These are phyloP conservation scores for Calonectria hawksworthii DNA, from an alignment of 2,329 filamentous ascomycete species.

Conservation along the genomic window DNA sequence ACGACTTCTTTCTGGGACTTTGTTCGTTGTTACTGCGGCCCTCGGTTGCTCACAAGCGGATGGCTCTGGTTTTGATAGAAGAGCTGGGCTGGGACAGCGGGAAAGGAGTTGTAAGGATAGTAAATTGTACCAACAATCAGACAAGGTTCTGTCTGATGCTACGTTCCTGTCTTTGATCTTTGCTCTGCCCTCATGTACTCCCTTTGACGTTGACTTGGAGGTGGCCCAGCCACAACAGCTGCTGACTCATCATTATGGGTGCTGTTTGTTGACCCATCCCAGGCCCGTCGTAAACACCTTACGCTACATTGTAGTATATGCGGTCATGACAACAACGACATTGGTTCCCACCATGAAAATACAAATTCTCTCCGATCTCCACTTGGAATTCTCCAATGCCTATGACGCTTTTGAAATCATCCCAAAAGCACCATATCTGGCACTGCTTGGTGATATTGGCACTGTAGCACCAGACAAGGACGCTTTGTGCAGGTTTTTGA, in stretches of 20 bases:
- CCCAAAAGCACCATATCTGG: conserved; percentile 64
- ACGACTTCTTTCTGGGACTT: conserved; percentile 36
- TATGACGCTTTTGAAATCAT: conserved; percentile 66
- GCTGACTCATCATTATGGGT: not conserved
- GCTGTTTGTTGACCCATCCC: not conserved
- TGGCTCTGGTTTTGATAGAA: conserved; percentile 44
- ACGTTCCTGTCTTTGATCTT: not conserved
- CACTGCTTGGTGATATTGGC: conserved; percentile 71
- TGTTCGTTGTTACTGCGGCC: conserved; percentile 42
- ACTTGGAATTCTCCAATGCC: conserved; percentile 63
- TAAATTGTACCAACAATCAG: conserved; percentile 50
- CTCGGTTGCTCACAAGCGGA: conserved; percentile 32
- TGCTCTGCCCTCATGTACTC: not conserved
- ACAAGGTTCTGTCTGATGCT: conserved; percentile 19
- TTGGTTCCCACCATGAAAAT: conserved; percentile 31
- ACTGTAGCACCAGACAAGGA: conserved; percentile 55
- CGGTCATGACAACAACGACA: not conserved
- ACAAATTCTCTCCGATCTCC: conserved; percentile 70
- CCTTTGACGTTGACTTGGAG: not conserved
- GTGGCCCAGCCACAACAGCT: not conserved
- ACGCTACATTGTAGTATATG: not conserved
- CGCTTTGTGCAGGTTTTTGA: conserved; percentile 57
- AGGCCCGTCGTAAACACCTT: not conserved
- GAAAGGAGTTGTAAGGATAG: conserved; percentile 52
- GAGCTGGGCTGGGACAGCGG: conserved; percentile 44